Evolutionary conservation across 1,284 basidiomycete species (phyloP).

Genomic region (Puccinia horiana): DNA sequence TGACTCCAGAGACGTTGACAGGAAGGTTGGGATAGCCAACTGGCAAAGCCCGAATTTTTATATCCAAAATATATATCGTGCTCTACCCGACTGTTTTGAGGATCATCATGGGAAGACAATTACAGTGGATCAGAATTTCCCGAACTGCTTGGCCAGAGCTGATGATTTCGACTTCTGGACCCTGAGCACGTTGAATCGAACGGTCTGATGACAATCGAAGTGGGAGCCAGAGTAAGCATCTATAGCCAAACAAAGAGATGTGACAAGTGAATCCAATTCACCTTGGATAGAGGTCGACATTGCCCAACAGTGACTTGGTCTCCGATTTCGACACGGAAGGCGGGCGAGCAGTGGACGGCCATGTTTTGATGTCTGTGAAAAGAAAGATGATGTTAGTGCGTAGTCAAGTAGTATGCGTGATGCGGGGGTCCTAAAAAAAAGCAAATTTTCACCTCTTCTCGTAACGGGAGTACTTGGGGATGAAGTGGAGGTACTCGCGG

Average conservation of each 20-base stretch:
- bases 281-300: constrained; percentile 97
- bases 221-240: background rate
- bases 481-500: constrained; percentile 92
- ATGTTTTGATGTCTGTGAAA: constrained; percentile 81
- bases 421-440: constrained; percentile 63
- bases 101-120: constrained; percentile 1
- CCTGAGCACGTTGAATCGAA: constrained; percentile 48
- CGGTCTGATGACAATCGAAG: constrained; percentile 6
- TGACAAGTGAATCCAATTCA: background rate
- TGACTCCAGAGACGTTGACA: background rate
- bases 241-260: background rate
- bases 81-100: background rate
- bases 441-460: constrained; percentile 62
- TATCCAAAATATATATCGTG: background rate
- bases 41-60: background rate
- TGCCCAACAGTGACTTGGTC: constrained; percentile 97
- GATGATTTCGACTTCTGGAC: constrained; percentile 47
- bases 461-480: constrained; percentile 86
- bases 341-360: constrained; percentile 93
- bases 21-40: background rate
- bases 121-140: constrained; percentile 38
- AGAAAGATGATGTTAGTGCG: background rate
- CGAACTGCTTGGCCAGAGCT: constrained; percentile 46
- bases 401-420: too few relatives aligned
- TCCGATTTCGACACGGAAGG: constrained; percentile 88